Percentiles rank a stretch among this genome's conserved stretches.
Conservation (phyloP, 805 yeast species). For the Jamesozyma lodderae region DNA sequence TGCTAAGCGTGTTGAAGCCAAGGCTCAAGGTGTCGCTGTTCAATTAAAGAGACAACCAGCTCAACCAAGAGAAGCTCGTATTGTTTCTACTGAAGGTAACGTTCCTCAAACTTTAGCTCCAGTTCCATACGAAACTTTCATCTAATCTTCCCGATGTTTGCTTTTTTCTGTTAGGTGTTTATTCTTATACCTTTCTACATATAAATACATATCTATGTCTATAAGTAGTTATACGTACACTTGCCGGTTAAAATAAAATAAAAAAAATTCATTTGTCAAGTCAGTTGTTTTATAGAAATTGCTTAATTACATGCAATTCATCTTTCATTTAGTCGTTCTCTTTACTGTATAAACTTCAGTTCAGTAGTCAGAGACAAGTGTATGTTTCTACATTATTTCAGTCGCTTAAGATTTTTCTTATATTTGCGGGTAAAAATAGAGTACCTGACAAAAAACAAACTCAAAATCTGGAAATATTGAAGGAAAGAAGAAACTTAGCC, state of each 20-base stretch:
- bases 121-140: slow-evolving; percentile 98
- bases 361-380: too few species aligned
- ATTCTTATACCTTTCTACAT: slow-evolving; percentile 1
- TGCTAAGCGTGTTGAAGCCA: slow-evolving; percentile 87
- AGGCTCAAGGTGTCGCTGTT: slow-evolving; percentile 84
- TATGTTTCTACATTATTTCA: too few species aligned
- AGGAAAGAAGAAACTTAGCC: too few species aligned
- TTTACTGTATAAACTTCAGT: too few species aligned
- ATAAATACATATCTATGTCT: background rate
- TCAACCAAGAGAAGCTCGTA: slow-evolving; percentile 89
- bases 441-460: too few species aligned
- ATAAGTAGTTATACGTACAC: slow-evolving; percentile 3
- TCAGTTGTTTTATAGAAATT: too few species aligned
- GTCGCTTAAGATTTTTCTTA: too few species aligned
- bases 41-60: slow-evolving; percentile 97
- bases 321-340: too few species aligned
- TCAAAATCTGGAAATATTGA: too few species aligned
- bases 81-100: slow-evolving; percentile 72
- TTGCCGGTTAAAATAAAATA: background rate
- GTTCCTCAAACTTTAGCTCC: slow-evolving; percentile 97
- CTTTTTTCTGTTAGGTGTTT: background rate
- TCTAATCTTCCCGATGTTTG: slow-evolving; percentile 42
- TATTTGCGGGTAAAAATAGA: too few species aligned
- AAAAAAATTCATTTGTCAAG: background rate
- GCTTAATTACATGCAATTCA: too few species aligned